Conservation (phyloP, 2,329 filamentous ascomycete genomes). For the Epichloe festucae region DNA sequence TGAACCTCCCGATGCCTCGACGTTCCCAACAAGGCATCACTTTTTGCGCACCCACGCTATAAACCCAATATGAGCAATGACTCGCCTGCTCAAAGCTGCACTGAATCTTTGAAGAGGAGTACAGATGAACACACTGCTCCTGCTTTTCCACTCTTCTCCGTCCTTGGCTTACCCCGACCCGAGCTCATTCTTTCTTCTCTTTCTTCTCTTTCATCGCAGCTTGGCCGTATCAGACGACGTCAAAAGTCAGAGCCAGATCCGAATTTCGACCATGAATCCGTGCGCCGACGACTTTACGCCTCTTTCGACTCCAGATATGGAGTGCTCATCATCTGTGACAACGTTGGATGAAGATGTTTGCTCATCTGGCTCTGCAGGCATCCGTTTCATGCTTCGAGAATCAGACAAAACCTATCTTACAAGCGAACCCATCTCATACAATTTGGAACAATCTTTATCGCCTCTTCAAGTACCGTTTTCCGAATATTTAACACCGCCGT, state of each 20-base stretch:
- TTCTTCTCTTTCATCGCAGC: neutral
- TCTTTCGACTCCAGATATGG: neutral
- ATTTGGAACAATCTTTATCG: neutral
- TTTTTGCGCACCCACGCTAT: neutral
- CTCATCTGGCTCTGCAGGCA: neutral
- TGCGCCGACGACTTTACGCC: slow-evolving; percentile 5
- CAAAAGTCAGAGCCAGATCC: neutral
- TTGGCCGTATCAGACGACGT: neutral
- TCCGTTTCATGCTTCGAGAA: neutral
- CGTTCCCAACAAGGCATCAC: neutral
- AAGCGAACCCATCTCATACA: neutral
- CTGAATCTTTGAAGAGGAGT: neutral
- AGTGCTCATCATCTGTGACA: neutral
- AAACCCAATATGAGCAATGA: neutral
- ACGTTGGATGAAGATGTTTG: neutral
- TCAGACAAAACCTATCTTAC: neutral
- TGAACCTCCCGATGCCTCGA: neutral
- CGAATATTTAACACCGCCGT: neutral
- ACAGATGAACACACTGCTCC: neutral
- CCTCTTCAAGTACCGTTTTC: neutral
- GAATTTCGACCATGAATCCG: slow-evolving; percentile 2
- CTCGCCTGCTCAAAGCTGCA: neutral
- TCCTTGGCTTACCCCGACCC: neutral
- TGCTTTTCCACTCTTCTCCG: neutral
- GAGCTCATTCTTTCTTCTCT: neutral